Percentiles rank a stretch among this genome's conserved stretches.
Evolutionary conservation across 1,139 yeast genomes (phyloP).

Genomic region (Entelexis paramagnoliae): DNA sequence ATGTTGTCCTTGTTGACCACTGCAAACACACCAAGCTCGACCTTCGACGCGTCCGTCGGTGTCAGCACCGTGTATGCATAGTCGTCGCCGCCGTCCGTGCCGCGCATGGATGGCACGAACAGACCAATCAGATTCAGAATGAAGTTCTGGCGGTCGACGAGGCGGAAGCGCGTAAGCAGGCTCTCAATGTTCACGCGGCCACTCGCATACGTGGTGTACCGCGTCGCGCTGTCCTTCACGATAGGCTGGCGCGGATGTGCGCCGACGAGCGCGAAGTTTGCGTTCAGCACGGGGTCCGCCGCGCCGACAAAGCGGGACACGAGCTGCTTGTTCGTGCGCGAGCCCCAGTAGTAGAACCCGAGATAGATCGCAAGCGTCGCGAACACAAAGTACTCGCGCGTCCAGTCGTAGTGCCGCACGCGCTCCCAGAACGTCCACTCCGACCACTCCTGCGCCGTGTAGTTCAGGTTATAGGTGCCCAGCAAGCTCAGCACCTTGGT

Average conservation of each 20-base stretch:
- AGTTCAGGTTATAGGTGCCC: conserved; percentile 11
- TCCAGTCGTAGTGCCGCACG: conserved; percentile 55
- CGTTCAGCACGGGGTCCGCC: conserved; percentile 41
- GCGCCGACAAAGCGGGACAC: conserved; percentile 46
- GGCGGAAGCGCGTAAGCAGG: conserved; percentile 49
- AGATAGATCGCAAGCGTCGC: conserved; percentile 39
- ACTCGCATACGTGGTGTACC: conserved; percentile 70
- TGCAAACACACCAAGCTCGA: conserved; percentile 63
- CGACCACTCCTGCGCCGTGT: conserved; percentile 28
- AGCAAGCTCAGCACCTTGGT: conserved; percentile 7
- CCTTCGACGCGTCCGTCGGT: conserved; percentile 44
- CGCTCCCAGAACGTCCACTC: conserved; percentile 30
- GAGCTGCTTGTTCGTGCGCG: conserved; percentile 44
- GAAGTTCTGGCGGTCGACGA: conserved; percentile 73
- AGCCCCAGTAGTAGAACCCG: conserved; percentile 43
- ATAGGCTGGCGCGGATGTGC: conserved; percentile 40
- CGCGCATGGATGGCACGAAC: conserved; percentile 24
- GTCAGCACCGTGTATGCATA: conserved; percentile 51
- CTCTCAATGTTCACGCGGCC: conserved; percentile 73
- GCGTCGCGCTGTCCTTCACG: conserved; percentile 60
- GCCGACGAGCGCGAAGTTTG: conserved; percentile 76
- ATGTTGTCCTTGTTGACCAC: conserved; percentile 76
- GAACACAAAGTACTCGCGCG: conserved; percentile 52
- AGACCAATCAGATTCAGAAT: conserved; percentile 44
- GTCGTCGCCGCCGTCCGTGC: conserved; percentile 35